These are phyloP conservation scores for Aspergillus ellipticus DNA, from an alignment of 495 filamentous ascomycete species.

Conservation along the genomic window DNA sequence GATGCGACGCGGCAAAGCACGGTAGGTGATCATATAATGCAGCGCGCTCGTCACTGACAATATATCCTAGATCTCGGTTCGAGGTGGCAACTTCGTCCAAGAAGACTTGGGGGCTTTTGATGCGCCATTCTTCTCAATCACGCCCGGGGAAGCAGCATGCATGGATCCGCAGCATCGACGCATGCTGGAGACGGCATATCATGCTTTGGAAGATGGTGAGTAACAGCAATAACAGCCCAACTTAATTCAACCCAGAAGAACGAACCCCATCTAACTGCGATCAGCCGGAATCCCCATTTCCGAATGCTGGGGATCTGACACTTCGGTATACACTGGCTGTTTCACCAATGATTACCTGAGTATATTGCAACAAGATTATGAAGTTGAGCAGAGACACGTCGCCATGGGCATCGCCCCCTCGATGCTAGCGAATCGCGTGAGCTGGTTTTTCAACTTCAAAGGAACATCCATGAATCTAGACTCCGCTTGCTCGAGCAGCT, in stretches of 20 bases:
- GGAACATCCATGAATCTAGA: constrained; percentile 23
- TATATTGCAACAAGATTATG: neutral
- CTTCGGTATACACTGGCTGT: neutral
- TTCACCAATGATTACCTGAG: neutral
- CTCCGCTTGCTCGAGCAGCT: constrained; percentile 34
- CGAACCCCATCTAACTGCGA: neutral
- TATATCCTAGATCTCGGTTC: neutral
- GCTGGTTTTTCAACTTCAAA: constrained; percentile 23
- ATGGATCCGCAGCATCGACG: constrained; percentile 15
- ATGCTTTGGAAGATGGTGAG: constrained; percentile 15
- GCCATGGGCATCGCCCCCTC: neutral
- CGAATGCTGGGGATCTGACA: constrained; percentile 6
- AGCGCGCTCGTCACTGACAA: neutral
- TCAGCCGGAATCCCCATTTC: constrained; percentile 10
- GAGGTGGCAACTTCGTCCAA: constrained; percentile 28
- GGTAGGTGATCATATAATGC: neutral
- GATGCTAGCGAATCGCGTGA: constrained; percentile 1
- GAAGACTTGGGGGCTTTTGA: constrained; percentile 27
- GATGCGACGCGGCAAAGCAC: constrained; percentile 18
- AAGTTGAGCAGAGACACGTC: neutral
- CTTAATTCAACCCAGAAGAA: neutral
- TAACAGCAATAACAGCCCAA: neutral
- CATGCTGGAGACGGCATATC: constrained; percentile 16
- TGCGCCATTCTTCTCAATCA: constrained; percentile 15
- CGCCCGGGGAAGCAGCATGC: constrained; percentile 1